Evolutionary conservation across 1,139 yeast species (phyloP), one percentile per base, ranked within the genome.

Genomic region (Meyerozyma carpophila): DNA sequence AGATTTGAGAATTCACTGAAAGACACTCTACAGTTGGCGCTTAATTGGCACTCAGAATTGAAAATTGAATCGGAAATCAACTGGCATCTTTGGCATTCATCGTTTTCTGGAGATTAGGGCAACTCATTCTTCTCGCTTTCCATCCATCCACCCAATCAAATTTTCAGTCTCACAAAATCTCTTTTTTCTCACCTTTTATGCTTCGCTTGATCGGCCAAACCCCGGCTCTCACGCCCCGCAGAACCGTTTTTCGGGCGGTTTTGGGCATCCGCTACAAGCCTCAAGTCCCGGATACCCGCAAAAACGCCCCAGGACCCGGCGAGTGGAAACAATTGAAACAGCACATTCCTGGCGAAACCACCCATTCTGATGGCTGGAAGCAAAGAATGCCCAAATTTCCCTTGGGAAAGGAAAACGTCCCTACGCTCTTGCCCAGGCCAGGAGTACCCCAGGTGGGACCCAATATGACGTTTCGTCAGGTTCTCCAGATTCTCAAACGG

Each of bases 401-500:
- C 1, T 68, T 86, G 40, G 79, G 77, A 29, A 82, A 80, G 52
- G 91, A 83, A 51, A 68, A 74, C 16, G 77, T 80, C 5, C 88
- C 91, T 1, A 79, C 90, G 0, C 68, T 86, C 36, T 66, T 85
- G 32, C 95, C 94, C 5, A 68, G 81, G 41, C 86, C 87, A 1
- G 85, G 83, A 2, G 85, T 82, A 3, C 95, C 95, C 5, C 75
- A 80, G 39, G 86, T 82, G 3, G 82, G 86, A 1, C 71, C 76
- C 13, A 71, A 73, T 41, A 65, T 78, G 55, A 70, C 82, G 5
- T 79, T 87, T 53, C 68, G 80, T 20, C 84, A 83, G 57, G 82
- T 87, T 62, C 68, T 84, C 52, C 75, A 75, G 47, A 74, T 79
- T n/a, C 65, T 88, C 47, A 70, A 77, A 47, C 65, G 68, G 41